Evolutionary conservation across 164 flowering plant species (phyloP), one percentile per base, ranked within the genome.

Genomic region (Stephania japonica): DNA sequence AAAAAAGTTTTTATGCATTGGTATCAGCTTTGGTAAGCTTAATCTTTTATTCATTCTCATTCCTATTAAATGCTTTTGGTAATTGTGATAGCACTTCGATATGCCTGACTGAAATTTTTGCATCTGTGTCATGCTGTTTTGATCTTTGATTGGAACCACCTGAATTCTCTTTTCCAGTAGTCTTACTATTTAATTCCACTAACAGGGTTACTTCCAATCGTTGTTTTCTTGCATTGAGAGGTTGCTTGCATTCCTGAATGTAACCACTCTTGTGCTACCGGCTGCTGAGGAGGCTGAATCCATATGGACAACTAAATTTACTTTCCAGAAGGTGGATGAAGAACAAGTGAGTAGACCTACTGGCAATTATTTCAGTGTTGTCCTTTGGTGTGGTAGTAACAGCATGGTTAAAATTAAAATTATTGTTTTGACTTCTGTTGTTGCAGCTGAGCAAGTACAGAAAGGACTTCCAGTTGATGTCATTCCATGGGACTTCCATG

Each of bases 261-360:
- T 82, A 16, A 74, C 41, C 27, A 78, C 72, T 26, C 68, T 82
- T 67, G 77, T 80, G 26, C 85, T 82, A 38, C 85, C 85, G 19
- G 81, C 83, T 69, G 81, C 85, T 27, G 83, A 78, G 21, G 83
- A 78, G 62, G 83, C 79, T 19, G 79, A 78, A 72, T 78, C 83
- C 21, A 80, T 82, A 67, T 82, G 85, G 85, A 80, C 78, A 49
- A 63, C 72, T 11, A 80, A 70, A 72, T 82, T 82, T 59, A 79
- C 81, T 42, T 81, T 81, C 74, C 42, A 63, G 13, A 76, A 76
- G 68, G 78, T 78, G 23, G 56, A 32, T 9, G 73, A 53, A 14
- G 81, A 78, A 1, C 67, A 81, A 81, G 83, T 81, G 64, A 73
- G 67, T 70, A 47, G 53, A 42, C 6, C 25, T 43, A 43, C 43